Evolutionary conservation across 2,329 filamentous ascomycete species (phyloP).

Genomic region (Aspergillus sp.): DNA sequence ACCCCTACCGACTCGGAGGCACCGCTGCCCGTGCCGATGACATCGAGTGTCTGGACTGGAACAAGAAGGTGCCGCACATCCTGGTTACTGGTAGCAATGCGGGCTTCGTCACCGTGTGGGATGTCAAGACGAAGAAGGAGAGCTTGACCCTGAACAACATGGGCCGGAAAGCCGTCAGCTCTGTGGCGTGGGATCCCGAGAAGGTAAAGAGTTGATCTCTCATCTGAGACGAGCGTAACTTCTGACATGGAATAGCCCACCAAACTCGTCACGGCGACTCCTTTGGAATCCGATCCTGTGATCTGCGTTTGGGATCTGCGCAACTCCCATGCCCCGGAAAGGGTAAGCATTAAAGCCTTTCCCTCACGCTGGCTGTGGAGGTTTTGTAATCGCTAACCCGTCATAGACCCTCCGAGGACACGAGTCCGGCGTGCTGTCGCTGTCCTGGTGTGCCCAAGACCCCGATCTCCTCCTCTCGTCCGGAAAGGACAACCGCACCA

Average conservation of each 20-base stretch:
- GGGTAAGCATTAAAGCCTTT: conserved; percentile 32
- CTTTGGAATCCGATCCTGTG: conserved; percentile 82
- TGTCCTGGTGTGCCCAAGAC: conserved; percentile 95
- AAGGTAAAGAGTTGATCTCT: conserved; percentile 51
- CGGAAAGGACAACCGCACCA: conserved; percentile 92
- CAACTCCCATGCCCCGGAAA: conserved; percentile 92
- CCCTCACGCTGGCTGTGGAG: background rate
- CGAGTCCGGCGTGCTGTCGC: conserved; percentile 85
- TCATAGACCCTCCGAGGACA: conserved; percentile 78
- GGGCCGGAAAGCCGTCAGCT: conserved; percentile 88
- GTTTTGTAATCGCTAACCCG: conserved; percentile 14
- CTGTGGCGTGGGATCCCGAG: conserved; percentile 95
- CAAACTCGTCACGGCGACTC: conserved; percentile 87
- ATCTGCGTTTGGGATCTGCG: conserved; percentile 93
- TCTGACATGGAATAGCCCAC: conserved; percentile 58
- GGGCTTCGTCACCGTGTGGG: conserved; percentile 97
- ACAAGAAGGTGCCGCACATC: conserved; percentile 96
- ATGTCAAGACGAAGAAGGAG: conserved; percentile 96
- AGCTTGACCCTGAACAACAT: conserved; percentile 88
- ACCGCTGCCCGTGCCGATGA: conserved; percentile 88
- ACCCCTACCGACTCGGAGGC: conserved; percentile 85
- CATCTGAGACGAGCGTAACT: conserved; percentile 1
- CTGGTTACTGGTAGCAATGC: conserved; percentile 89
- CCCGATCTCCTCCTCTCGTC: conserved; percentile 85
- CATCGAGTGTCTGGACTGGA: conserved; percentile 96